Evolutionary conservation across 768 basidiomycete genomes (phyloP), one percentile per base, ranked within the genome.

Genomic region (Postia placenta): DNA sequence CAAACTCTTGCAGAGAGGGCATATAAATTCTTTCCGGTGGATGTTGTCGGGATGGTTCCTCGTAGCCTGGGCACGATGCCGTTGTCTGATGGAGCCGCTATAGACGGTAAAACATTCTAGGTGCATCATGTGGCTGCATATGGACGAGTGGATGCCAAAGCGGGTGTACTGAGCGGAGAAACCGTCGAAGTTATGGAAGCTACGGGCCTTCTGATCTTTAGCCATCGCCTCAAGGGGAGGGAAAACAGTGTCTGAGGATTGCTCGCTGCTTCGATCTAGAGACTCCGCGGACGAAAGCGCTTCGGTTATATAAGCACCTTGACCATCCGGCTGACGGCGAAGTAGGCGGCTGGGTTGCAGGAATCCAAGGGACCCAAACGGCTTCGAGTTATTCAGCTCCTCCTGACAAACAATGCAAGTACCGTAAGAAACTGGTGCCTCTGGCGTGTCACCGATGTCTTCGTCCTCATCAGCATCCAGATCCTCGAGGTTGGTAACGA

Each of bases 391-490:
- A 56, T 81, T 87, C 45, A 97, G 78, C 52, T 93, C 90, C 62
- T 98, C 96, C 63, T 98, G 96, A 57, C 96, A 99, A 9, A 98
- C 93, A 53, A 99, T 98, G 63, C 96, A 99, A n/a, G 85, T 87
- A 2, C 95, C 95, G 51, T 83, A 85, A 11, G 85, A 84, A 2
- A 76, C 62, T 19, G 74, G 61, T 41, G 74, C 70, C 15, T 75
- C 75, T 1, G 66, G 69, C 6, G 74, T 68, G 30, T 70, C 71
- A 4, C 72, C 71, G 59, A 76, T 79, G 5, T 79, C 76, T 1
- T 79, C 79, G 4, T 89, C 89, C 5, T 84, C 85, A 5, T 80
- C 84, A 15, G 82, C 81, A 27, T 86, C 87, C 20, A 80, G 77
- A 23, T 76, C 77, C 44, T 89, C 86, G 50, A 88, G 84, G 55